Conservation (phyloP, 2,329 filamentous ascomycete genomes). For the Coniella vitis region DNA sequence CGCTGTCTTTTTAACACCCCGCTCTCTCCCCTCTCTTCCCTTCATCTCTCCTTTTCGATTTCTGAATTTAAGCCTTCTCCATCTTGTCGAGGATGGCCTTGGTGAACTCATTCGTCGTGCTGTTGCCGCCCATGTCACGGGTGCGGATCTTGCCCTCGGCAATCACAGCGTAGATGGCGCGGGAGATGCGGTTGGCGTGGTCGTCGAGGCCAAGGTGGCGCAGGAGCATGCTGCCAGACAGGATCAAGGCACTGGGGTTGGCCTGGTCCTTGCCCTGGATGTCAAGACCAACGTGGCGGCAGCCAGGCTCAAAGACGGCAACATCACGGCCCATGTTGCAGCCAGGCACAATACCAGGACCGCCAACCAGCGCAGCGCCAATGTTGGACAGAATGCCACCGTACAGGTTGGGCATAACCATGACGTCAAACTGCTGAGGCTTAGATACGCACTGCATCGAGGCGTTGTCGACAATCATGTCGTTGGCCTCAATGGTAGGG, state of each 20-base stretch:
- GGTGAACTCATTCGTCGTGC: conserved; percentile 92
- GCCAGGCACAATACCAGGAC: conserved; percentile 92
- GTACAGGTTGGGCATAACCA: conserved; percentile 99
- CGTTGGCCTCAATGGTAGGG: conserved; percentile 90
- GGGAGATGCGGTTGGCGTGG: conserved; percentile 96
- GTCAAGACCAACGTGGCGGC: conserved; percentile 97
- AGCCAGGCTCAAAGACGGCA: conserved; percentile 96
- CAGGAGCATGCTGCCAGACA: conserved; percentile 94
- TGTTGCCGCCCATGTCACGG: conserved; percentile 88
- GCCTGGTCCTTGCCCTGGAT: conserved; percentile 99
- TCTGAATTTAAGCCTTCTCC: conserved; percentile 57
- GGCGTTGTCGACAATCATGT: conserved; percentile 99
- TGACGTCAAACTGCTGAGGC: conserved; percentile 97
- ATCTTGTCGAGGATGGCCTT: conserved; percentile 91
- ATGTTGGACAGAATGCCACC: conserved; percentile 99
- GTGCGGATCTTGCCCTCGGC: conserved; percentile 84
- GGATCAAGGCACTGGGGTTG: conserved; percentile 92
- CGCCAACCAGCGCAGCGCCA: conserved; percentile 91
- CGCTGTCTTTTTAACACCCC: too few relatives aligned
- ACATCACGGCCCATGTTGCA: conserved; percentile 99
- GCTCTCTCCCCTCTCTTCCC: too few relatives aligned
- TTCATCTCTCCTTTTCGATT: conserved; percentile 21
- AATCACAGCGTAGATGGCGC: conserved; percentile 72
- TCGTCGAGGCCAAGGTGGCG: conserved; percentile 95
- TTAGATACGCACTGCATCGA: conserved; percentile 97